Base-by-base conservation (phyloP, 2,329 filamentous ascomycete genomes). In the Apiospora arundinis region DNA sequence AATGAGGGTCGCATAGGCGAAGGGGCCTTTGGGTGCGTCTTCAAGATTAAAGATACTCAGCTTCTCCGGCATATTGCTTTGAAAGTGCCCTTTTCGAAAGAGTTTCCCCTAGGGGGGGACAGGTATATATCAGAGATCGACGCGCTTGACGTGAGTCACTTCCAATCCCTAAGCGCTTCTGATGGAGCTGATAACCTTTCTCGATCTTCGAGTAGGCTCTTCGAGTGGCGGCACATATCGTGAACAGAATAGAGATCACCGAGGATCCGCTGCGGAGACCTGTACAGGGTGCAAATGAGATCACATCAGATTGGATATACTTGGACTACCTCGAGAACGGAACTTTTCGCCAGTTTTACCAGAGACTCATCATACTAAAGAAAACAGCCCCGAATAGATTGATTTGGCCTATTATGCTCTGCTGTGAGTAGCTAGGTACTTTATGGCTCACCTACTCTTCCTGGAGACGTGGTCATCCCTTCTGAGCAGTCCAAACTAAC, bases 311-410 rank as follows among this genome's bases (percentile, higher is more conserved):
- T n/a, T 63, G 56, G 56, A n/a, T 63, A n/a, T 63, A 63, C 56
- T 23, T 63, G 56, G 56, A 63, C 40, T 63, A 40, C 28, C 32
- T 63, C 32, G 32, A 40, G 18, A 63, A 63, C n/a, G 56, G 56
- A 14, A 63, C 56, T 18, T 63, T 63, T 40, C 32, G 18, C 4
- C 56, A 63, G 18, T 40, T 63, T n/a, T 4, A 7, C n/a, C 12
- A 18, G 4, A 63, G 56, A 21, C 28, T 63, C 18, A 3, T 4
- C 18, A 23, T 2, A 21, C 18, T 63, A 8, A 12, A 14, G 2
- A 63, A 18, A n/a, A 12, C 21, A 40, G 21, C 28, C 18, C 56
- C 56, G 2, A 63, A 63, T 21, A 63, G 56, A 40, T 2, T 63
- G 32, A 40, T 63, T n/a, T 63, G 56, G 56, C 56, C 28, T 21